Conservation (phyloP, 2,329 filamentous ascomycete genomes). For the Thelonectria rubi region DNA sequence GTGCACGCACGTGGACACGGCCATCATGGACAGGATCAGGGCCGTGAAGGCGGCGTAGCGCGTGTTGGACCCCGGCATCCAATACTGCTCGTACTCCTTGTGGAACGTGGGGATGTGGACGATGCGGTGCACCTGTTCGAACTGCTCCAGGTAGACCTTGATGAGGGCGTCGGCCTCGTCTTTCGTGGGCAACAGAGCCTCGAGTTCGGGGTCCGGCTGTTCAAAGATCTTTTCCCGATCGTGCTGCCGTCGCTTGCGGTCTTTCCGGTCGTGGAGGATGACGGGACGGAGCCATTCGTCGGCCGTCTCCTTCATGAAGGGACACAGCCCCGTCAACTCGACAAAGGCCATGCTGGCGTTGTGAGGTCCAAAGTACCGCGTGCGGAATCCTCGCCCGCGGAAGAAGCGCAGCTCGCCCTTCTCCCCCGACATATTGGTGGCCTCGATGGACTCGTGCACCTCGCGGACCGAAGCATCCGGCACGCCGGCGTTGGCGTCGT, state of each 20-base stretch:
- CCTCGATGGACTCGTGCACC: constrained; percentile 53
- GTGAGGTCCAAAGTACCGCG: constrained; percentile 67
- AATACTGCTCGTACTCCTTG: constrained; percentile 64
- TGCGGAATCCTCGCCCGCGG: constrained; percentile 67
- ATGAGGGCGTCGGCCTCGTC: constrained; percentile 60
- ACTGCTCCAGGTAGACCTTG: constrained; percentile 62
- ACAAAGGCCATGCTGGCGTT: constrained; percentile 69
- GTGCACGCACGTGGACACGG: constrained; percentile 66
- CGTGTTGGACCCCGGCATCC: constrained; percentile 55
- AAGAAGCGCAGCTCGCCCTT: constrained; percentile 66
- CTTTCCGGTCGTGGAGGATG: constrained; percentile 64
- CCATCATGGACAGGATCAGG: constrained; percentile 67
- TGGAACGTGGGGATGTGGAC: constrained; percentile 68
- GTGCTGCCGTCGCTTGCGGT: constrained; percentile 62
- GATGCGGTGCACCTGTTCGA: constrained; percentile 65
- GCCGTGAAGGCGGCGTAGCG: constrained; percentile 65
- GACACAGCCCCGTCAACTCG: constrained; percentile 65
- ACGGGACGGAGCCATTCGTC: constrained; percentile 69
- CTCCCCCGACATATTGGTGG: constrained; percentile 53
- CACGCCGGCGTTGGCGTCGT: constrained; percentile 49
- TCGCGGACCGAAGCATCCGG: constrained; percentile 47
- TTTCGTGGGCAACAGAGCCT: constrained; percentile 58
- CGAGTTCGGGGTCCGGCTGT: constrained; percentile 59
- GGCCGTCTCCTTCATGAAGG: constrained; percentile 70
- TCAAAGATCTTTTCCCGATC: constrained; percentile 61